Conservation (phyloP, 257 asterid genomes). For the Galeopsis tetrahit region DNA sequence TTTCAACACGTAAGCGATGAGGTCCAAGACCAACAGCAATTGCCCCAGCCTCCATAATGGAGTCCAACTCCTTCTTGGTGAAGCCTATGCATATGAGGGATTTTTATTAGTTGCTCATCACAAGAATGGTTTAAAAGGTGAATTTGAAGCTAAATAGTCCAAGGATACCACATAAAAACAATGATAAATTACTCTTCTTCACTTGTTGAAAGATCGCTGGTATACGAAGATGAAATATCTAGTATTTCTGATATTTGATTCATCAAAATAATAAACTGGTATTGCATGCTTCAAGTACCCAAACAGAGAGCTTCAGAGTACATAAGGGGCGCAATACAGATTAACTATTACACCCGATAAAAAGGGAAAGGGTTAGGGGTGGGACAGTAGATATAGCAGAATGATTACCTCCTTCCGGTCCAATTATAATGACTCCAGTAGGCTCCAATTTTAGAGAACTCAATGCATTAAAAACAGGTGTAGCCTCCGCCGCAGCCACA, state of each 20-base stretch:
- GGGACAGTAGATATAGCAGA: slow-evolving; percentile 1
- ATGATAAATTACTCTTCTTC: neutral
- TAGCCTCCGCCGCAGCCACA: slow-evolving; percentile 84
- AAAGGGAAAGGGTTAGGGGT: neutral
- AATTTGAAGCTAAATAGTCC: slow-evolving; percentile 14
- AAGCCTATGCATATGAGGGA: slow-evolving; percentile 56
- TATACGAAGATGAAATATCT: slow-evolving; percentile 13
- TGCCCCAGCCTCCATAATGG: slow-evolving; percentile 76
- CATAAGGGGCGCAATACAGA: slow-evolving; percentile 2
- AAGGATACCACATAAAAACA: slow-evolving; percentile 19
- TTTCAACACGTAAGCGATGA: slow-evolving; percentile 92
- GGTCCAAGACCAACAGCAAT: slow-evolving; percentile 85
- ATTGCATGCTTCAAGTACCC: neutral
- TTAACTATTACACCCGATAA: neutral
- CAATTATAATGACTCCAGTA: slow-evolving; percentile 75
- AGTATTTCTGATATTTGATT: neutral
- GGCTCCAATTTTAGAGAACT: slow-evolving; percentile 50
- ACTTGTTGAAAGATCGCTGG: slow-evolving; percentile 2
- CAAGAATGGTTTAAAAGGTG: slow-evolving; percentile 1
- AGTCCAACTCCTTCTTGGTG: slow-evolving; percentile 65
- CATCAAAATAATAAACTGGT: neutral
- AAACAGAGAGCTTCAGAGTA: slow-evolving; percentile 9
- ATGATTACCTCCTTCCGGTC: slow-evolving; percentile 93
- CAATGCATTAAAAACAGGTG: slow-evolving; percentile 66
- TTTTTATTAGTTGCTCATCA: slow-evolving; percentile 25